Percentiles rank a stretch among this genome's conserved stretches.
These are phyloP conservation scores for Syncephalastrum racemosum DNA, from an alignment of 371 early-diverging fungal species.

Conservation along the genomic window DNA sequence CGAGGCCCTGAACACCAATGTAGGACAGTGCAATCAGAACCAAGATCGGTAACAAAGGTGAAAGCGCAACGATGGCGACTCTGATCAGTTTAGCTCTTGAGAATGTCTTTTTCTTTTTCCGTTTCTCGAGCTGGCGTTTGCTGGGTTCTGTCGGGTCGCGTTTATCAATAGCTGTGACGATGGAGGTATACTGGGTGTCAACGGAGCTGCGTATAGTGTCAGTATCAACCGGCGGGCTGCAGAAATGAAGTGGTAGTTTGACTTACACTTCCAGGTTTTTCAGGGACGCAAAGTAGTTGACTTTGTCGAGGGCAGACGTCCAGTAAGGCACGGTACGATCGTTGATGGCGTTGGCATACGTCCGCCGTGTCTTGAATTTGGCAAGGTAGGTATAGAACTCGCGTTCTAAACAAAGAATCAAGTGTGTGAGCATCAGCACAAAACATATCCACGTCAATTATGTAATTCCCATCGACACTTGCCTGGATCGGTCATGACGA, in stretches of 20 bases:
- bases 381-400: conserved; percentile 55
- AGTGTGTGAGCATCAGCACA: no score
- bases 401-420: conserved; percentile 18
- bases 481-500: conserved; percentile 7
- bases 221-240: conserved; percentile 1
- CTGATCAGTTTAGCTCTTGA: not conserved
- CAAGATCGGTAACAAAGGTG: conserved; percentile 18
- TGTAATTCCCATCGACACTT: conserved; percentile 12
- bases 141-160: not conserved
- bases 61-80: conserved; percentile 3
- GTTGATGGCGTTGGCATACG: conserved; percentile 69
- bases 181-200: conserved; percentile 12
- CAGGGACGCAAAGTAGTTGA: conserved; percentile 49
- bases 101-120: not conserved
- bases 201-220: conserved; percentile 7
- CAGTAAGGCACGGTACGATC: conserved; percentile 73
- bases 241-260: not conserved
- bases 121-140: not conserved
- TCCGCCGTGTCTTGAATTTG: conserved; percentile 45
- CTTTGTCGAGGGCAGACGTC: conserved; percentile 59
- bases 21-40: conserved; percentile 9
- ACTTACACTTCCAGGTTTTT: conserved; percentile 49
- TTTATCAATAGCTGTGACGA: conserved; percentile 13
- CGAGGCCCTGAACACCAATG: conserved; percentile 29
- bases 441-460: conserved; percentile 2